These are phyloP conservation scores for Saccharomyces hybrid DNA, from an alignment of 1,139 yeast species.

Conservation along the genomic window DNA sequence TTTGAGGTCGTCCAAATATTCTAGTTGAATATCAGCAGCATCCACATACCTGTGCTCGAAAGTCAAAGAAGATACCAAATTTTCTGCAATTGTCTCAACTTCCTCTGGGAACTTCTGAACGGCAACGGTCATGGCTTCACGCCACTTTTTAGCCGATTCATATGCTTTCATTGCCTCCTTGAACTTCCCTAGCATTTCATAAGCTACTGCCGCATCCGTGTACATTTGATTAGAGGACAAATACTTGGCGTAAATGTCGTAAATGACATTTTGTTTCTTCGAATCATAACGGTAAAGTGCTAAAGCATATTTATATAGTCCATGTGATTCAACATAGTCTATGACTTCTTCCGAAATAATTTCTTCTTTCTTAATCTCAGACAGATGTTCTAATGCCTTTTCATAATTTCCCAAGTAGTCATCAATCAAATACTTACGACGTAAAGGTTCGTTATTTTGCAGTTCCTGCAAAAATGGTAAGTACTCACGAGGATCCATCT, in stretches of 20 bases:
- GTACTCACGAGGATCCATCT: slow-evolving; percentile 96
- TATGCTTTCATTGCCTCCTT: slow-evolving; percentile 64
- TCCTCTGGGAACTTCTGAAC: slow-evolving; percentile 35
- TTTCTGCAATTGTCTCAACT: slow-evolving; percentile 44
- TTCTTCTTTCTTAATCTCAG: too few relatives aligned
- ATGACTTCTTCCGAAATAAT: too few relatives aligned
- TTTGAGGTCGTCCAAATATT: slow-evolving; percentile 52
- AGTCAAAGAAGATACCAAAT: slow-evolving; percentile 50
- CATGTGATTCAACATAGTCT: slow-evolving; percentile 65
- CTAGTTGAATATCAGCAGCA: slow-evolving; percentile 72
- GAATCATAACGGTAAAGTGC: slow-evolving; percentile 51
- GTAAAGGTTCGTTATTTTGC: slow-evolving; percentile 55
- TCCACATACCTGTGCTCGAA: slow-evolving; percentile 71
- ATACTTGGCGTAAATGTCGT: slow-evolving; percentile 54
- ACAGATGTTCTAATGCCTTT: slow-evolving; percentile 63
- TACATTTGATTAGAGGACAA: slow-evolving; percentile 50
- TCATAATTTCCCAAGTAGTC: slow-evolving; percentile 60
- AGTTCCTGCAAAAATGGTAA: slow-evolving; percentile 82
- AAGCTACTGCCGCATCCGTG: slow-evolving; percentile 69
- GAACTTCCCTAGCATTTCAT: slow-evolving; percentile 55
- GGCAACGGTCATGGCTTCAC: slow-evolving; percentile 66
- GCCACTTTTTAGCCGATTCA: slow-evolving; percentile 69
- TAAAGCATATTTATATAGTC: slow-evolving; percentile 65
- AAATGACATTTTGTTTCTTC: slow-evolving; percentile 47
- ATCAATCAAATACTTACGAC: slow-evolving; percentile 77